These are phyloP conservation scores for Plasmodium relictum DNA, from an alignment of 169 alveolate species.

Conservation along the genomic window DNA sequence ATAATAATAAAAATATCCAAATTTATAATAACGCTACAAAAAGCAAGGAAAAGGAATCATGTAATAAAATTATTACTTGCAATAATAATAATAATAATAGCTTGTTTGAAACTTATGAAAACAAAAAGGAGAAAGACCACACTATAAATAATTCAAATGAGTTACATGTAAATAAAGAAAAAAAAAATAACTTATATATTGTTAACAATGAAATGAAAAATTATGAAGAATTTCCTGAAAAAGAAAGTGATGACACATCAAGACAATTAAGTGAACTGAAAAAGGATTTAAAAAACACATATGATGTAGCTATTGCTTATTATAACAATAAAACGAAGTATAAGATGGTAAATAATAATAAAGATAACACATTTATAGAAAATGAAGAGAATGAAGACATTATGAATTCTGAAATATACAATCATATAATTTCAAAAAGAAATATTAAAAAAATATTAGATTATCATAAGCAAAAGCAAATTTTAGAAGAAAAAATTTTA, in stretches of 20 bases:
- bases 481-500: not conserved
- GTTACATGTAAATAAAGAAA: not conserved
- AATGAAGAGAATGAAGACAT: not conserved
- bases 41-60: no score
- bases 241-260: slow-evolving; percentile 10
- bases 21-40: no score
- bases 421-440: slow-evolving; percentile 48
- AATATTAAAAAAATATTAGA: slow-evolving; percentile 45
- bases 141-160: not conserved
- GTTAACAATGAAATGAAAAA: not conserved
- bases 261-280: slow-evolving; percentile 19
- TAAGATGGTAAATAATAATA: not conserved
- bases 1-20: no score
- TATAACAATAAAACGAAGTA: slow-evolving; percentile 17
- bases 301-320: slow-evolving; percentile 40
- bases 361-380: no score
- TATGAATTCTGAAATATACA: slow-evolving; percentile 14
- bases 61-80: no score
- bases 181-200: not conserved
- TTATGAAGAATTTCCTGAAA: not conserved
- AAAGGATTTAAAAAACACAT: slow-evolving; percentile 29
- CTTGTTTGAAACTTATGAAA: not conserved
- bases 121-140: not conserved
- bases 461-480: slow-evolving; percentile 9
- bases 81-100: not conserved